A percentile compares a stretch with the other conserved stretches of the same genome.
Evolutionary conservation across 129 eudicot species (phyloP).

Genomic region (Erigeron canadensis): DNA sequence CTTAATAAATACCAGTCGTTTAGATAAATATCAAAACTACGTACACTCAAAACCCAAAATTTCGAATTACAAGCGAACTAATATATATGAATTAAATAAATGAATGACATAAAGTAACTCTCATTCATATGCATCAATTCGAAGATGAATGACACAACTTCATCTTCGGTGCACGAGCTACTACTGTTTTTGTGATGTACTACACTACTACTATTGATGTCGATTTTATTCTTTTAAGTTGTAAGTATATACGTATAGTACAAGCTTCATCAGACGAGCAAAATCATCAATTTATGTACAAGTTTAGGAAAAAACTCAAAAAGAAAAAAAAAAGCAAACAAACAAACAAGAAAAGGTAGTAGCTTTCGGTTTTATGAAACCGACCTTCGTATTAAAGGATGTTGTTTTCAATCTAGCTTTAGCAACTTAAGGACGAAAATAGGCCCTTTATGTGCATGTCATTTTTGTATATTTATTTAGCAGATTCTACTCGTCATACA

Average conservation of each 20-base stretch:
- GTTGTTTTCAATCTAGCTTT: neutral
- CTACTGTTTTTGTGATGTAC: neutral
- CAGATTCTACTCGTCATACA: neutral
- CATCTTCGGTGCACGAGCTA: too few relatives aligned
- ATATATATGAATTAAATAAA: too few relatives aligned
- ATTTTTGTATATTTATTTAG: conserved; percentile 4
- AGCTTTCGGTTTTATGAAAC: neutral
- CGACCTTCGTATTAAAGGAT: neutral
- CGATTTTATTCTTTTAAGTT: too few relatives aligned
- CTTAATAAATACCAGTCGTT: too few relatives aligned
- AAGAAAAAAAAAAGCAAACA: too few relatives aligned
- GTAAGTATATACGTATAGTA: too few relatives aligned
- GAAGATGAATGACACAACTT: too few relatives aligned
- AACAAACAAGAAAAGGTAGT: neutral
- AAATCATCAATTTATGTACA: neutral
- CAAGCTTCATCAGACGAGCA: neutral
- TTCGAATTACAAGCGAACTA: too few relatives aligned
- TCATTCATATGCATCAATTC: too few relatives aligned
- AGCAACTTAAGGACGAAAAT: neutral
- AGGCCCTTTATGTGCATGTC: neutral
- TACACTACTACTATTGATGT: neutral
- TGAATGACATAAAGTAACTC: too few relatives aligned
- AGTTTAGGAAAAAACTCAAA: neutral
- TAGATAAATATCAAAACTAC: too few relatives aligned
- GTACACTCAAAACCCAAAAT: too few relatives aligned